phyloP scores from a whole-genome alignment of 257 asterid genomes.

The Petrea volubilis region DNA sequence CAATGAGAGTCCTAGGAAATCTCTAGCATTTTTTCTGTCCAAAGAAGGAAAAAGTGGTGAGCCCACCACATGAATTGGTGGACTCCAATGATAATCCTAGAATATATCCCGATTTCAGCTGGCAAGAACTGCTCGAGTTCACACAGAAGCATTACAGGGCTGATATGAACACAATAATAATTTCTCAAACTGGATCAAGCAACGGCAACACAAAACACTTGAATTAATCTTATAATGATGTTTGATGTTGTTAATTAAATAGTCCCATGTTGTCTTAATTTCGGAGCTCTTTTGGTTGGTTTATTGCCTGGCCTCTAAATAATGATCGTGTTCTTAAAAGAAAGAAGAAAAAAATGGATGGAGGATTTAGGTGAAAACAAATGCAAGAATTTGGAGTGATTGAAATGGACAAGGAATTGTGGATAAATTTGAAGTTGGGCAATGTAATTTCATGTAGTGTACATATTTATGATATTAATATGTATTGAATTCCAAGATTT shows the following conservation, averaged over 20 bases:
- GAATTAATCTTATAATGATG: too few relatives aligned
- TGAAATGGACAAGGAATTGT: too few relatives aligned
- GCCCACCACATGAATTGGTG: conserved; percentile 78
- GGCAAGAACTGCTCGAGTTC: conserved; percentile 72
- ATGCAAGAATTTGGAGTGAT: not conserved
- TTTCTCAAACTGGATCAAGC: conserved; percentile 72
- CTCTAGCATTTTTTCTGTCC: conserved; percentile 92
- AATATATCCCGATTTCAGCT: conserved; percentile 74
- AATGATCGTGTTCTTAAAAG: not conserved
- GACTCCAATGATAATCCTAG: conserved; percentile 69
- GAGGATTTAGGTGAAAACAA: not conserved
- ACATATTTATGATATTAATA: too few relatives aligned
- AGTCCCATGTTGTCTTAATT: not conserved
- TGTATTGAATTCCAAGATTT: too few relatives aligned
- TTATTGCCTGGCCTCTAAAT: not conserved
- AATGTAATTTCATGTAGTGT: too few relatives aligned
- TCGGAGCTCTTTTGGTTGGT: not conserved
- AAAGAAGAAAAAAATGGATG: not conserved
- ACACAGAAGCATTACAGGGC: conserved; percentile 91
- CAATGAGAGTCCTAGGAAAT: conserved; percentile 71
- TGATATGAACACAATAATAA: conserved; percentile 67
- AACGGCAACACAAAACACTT: conserved; percentile 20
- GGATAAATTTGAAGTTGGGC: too few relatives aligned
- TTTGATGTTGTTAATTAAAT: not conserved
- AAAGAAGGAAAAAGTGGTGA: conserved; percentile 70